phyloP scores from a whole-genome alignment of 2,329 filamentous ascomycete species.

The Aspergillus sp. region DNA sequence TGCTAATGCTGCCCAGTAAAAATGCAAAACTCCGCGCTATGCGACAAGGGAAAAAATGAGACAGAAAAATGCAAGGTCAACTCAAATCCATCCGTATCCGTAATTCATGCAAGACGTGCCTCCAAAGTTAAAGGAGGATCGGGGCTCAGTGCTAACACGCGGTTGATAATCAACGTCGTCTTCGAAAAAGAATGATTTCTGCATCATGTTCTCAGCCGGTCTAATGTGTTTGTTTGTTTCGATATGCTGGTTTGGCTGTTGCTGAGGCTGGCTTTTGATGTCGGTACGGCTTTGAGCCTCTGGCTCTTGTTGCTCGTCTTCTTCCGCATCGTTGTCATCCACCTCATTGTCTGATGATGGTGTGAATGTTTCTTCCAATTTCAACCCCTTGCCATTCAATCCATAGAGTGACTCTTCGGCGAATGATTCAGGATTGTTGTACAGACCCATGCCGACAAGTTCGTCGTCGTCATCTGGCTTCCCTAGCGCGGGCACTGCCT shows the following conservation, averaged over 20 bases:
- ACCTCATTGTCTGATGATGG: constrained; percentile 66
- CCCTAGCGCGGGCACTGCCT: constrained; percentile 52
- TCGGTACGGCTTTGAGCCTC: constrained; percentile 17
- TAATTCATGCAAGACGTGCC: constrained; percentile 40
- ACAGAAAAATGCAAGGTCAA: constrained; percentile 13
- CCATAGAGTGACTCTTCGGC: constrained; percentile 63
- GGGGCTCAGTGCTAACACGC: constrained; percentile 26
- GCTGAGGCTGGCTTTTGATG: constrained; percentile 12
- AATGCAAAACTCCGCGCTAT: constrained; percentile 41
- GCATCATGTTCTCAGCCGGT: constrained; percentile 31
- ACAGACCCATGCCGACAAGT: constrained; percentile 80
- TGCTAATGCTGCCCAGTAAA: constrained; percentile 22
- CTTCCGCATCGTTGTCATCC: constrained; percentile 63
- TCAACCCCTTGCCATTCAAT: constrained; percentile 71
- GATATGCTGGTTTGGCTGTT: constrained; percentile 21
- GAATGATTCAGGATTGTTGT: constrained; percentile 69
- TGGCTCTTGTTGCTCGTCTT: constrained; percentile 49
- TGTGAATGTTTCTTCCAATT: constrained; percentile 75
- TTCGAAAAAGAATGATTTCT: constrained; percentile 42
- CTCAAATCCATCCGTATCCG: constrained; percentile 41
- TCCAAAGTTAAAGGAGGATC: constrained; percentile 33
- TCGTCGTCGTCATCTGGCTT: constrained; percentile 68
- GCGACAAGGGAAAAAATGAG: constrained; percentile 28
- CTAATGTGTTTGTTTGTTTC: constrained; percentile 32
- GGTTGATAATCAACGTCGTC: constrained; percentile 34